A percentile compares a stretch with the other conserved stretches of the same genome.
Evolutionary conservation across 2,329 filamentous ascomycete genomes (phyloP).

Genomic region (Colletotrichum tanaceti): DNA sequence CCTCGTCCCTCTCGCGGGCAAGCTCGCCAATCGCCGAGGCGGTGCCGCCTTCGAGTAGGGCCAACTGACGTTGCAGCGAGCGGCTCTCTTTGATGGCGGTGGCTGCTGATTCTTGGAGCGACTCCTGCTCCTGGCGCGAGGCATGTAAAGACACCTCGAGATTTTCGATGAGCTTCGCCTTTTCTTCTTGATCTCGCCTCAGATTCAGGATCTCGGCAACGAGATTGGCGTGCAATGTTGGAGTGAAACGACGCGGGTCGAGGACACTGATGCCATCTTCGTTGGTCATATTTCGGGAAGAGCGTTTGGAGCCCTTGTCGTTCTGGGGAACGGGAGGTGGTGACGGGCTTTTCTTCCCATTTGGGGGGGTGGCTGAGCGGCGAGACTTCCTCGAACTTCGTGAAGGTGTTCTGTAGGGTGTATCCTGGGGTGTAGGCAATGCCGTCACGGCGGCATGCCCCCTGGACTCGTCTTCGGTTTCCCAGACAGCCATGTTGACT

Average conservation of each 20-base stretch:
- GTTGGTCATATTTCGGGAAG: conserved; percentile 67
- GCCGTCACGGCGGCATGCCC: conserved; percentile 64
- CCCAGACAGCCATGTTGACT: conserved; percentile 65
- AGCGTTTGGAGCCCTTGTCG: conserved; percentile 60
- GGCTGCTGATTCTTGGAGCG: conserved; percentile 70
- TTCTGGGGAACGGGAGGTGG: conserved; percentile 61
- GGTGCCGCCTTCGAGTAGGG: conserved; percentile 87
- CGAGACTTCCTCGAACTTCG: conserved; percentile 70
- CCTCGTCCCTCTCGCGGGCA: conserved; percentile 86
- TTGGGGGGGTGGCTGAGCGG: conserved; percentile 74
- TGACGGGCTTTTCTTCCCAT: conserved; percentile 64
- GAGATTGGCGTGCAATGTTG: conserved; percentile 91
- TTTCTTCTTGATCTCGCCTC: conserved; percentile 90
- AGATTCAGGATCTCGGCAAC: conserved; percentile 93
- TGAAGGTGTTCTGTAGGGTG: conserved; percentile 79
- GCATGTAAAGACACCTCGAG: conserved; percentile 81
- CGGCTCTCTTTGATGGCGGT: conserved; percentile 79
- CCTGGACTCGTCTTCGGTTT: conserved; percentile 72
- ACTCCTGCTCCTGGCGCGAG: conserved; percentile 79
- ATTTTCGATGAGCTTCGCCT: conserved; percentile 85
- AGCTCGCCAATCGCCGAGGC: conserved; percentile 87
- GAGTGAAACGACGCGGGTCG: conserved; percentile 93
- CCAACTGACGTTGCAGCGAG: conserved; percentile 84
- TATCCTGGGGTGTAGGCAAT: conserved; percentile 77
- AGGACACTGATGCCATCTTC: conserved; percentile 80